Conservation (phyloP, 306 rosid species). For the Boehmeria nivea region DNA sequence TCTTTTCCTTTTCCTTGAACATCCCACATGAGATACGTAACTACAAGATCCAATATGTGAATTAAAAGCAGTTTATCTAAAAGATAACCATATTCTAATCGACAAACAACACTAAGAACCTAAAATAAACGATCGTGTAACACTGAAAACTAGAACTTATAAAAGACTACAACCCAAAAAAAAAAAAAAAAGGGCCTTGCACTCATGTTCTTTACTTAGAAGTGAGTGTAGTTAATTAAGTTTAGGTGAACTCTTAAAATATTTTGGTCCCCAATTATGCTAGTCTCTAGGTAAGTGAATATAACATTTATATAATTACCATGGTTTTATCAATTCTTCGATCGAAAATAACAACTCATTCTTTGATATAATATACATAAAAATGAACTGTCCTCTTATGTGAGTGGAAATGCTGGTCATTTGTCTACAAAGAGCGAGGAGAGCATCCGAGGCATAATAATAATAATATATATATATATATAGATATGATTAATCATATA, state of each 20-base stretch:
- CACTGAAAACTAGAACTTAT: neutral
- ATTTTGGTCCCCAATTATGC: neutral
- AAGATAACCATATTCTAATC: too few species aligned
- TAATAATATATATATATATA: neutral
- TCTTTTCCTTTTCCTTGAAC: too few species aligned
- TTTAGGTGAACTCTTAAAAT: neutral
- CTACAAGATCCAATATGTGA: too few species aligned
- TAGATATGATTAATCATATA: too few species aligned
- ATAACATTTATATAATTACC: conserved; percentile 2
- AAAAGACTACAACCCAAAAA: neutral
- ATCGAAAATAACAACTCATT: conserved; percentile 41
- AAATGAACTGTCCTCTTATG: conserved; percentile 36
- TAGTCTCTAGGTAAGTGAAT: neutral
- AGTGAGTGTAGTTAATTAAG: neutral
- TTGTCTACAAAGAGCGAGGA: conserved; percentile 20
- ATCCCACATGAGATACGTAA: too few species aligned
- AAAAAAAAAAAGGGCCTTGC: neutral
- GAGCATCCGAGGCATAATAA: conserved; percentile 46
- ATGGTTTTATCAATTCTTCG: conserved; percentile 3
- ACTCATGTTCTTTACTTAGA: neutral
- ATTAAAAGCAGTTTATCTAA: too few species aligned
- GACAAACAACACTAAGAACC: too few species aligned
- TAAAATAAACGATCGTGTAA: neutral
- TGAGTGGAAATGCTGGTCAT: conserved; percentile 27
- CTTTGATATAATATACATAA: conserved; percentile 19